phyloP scores from a whole-genome alignment of 768 basidiomycete genomes.

The Dictyophora rubrovolvata region DNA sequence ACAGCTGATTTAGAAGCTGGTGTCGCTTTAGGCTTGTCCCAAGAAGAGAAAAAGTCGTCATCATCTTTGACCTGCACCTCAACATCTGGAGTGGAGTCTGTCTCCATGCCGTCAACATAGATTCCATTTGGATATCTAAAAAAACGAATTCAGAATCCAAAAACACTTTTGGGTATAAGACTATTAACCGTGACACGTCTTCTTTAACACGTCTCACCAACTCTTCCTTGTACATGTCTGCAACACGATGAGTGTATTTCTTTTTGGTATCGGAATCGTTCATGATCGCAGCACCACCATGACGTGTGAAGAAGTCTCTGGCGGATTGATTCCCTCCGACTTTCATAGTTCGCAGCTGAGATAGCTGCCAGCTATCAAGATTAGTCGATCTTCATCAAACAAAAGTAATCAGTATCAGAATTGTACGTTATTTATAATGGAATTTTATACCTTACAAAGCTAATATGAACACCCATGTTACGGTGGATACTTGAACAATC shows the following conservation, averaged over 20 bases:
- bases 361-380: conserved; percentile 87
- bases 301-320: conserved; percentile 80
- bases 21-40: conserved; percentile 77
- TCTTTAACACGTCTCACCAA: conserved; percentile 69
- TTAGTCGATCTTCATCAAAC: conserved; percentile 70
- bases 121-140: conserved; percentile 68
- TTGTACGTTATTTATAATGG: not conserved
- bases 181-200: conserved; percentile 52
- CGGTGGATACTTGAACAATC: conserved; percentile 94
- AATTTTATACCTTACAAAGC: conserved; percentile 74
- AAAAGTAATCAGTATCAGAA: not conserved
- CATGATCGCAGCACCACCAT: conserved; percentile 66
- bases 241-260: conserved; percentile 78
- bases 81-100: conserved; percentile 22
- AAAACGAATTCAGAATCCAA: not conserved
- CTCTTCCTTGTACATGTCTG: conserved; percentile 88
- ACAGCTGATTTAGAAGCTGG: conserved; percentile 34
- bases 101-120: conserved; percentile 71
- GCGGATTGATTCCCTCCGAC: conserved; percentile 86
- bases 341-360: conserved; percentile 92
- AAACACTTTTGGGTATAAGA: conserved; percentile 7
- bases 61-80: conserved; percentile 37
- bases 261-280: conserved; percentile 72
- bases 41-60: conserved; percentile 94
- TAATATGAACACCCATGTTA: conserved; percentile 97